These are phyloP conservation scores for Handroanthus guayacan DNA, from an alignment of 257 asterid genomes.

Conservation along the genomic window DNA sequence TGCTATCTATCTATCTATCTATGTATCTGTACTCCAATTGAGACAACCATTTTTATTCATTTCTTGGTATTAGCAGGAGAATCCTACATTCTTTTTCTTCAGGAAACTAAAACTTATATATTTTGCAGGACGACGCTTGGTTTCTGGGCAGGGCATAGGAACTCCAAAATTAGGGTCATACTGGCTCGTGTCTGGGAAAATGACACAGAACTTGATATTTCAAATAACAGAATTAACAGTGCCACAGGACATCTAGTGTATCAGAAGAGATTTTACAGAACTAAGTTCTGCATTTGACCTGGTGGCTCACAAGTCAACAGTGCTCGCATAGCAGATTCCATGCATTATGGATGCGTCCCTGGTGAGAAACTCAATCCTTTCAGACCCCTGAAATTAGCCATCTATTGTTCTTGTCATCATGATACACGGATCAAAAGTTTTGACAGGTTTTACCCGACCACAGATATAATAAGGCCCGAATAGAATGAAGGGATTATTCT, in stretches of 20 bases:
- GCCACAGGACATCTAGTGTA: slow-evolving; percentile 88
- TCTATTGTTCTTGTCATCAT: slow-evolving; percentile 1
- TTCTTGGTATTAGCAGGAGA: neutral
- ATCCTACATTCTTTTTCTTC: slow-evolving; percentile 19
- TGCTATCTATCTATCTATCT: no score
- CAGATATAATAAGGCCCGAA: no score
- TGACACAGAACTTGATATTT: slow-evolving; percentile 93
- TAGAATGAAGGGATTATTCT: neutral
- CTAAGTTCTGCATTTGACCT: slow-evolving; percentile 97
- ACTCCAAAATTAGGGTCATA: slow-evolving; percentile 92
- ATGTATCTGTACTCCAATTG: neutral
- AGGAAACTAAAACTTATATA: slow-evolving; percentile 20
- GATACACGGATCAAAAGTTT: slow-evolving; percentile 14
- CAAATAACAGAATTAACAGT: slow-evolving; percentile 85
- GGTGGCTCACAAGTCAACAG: slow-evolving; percentile 99
- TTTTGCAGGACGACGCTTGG: slow-evolving; percentile 89
- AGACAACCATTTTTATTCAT: neutral
- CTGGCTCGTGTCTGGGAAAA: slow-evolving; percentile 96
- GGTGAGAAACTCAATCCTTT: slow-evolving; percentile 60
- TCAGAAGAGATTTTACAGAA: slow-evolving; percentile 89
- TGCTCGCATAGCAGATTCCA: slow-evolving; percentile 97
- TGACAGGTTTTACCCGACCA: neutral
- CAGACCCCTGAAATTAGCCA: neutral
- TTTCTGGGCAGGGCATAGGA: slow-evolving; percentile 99
- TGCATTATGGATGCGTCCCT: slow-evolving; percentile 97